phyloP scores from a whole-genome alignment of 108 stramenopile species.

The Fragilariopsis cylindrus region DNA sequence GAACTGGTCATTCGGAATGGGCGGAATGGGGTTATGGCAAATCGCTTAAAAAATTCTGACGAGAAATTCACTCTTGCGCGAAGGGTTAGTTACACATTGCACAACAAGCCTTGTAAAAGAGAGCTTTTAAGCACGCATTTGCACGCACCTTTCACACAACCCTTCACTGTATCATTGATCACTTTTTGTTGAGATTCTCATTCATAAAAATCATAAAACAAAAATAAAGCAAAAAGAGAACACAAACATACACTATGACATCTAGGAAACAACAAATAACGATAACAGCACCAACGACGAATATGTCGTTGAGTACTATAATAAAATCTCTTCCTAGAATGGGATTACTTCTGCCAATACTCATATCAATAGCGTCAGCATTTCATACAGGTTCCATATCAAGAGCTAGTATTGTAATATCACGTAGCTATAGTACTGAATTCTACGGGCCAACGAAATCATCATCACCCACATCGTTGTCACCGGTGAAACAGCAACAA shows the following conservation, averaged over 20 bases:
- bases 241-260: neutral
- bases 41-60: too few relatives aligned
- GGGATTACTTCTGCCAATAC: neutral
- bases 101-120: too few relatives aligned
- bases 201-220: neutral
- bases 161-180: neutral
- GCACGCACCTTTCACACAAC: neutral
- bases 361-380: conserved; percentile 3
- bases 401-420: neutral
- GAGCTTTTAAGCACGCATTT: too few relatives aligned
- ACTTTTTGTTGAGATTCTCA: neutral
- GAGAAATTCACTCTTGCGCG: too few relatives aligned
- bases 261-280: neutral
- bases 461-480: conserved; percentile 13
- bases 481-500: neutral
- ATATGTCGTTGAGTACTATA: neutral
- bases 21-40: too few relatives aligned
- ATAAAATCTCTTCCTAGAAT: conserved; percentile 4
- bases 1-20: too few relatives aligned
- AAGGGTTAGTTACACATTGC: too few relatives aligned
- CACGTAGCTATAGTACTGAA: neutral
- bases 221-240: neutral
- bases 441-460: neutral
- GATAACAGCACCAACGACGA: conserved; percentile 4
- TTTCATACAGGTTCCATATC: neutral